A percentile compares a stretch with the other conserved stretches of the same genome.
Evolutionary conservation across 164 flowering plant species (phyloP).

Genomic region (Stephania cephalantha): DNA sequence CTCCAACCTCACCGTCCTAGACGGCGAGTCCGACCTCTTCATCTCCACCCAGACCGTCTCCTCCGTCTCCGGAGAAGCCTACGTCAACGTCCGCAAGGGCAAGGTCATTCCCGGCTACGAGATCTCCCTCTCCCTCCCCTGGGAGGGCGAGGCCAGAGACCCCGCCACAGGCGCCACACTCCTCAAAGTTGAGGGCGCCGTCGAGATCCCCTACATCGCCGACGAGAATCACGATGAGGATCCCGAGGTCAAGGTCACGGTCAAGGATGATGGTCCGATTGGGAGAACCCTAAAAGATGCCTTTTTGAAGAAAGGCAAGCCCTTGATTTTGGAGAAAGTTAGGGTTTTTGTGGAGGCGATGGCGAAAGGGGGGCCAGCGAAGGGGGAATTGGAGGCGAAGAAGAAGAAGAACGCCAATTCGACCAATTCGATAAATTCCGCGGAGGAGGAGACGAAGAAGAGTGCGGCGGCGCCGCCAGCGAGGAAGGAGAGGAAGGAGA

Average conservation of each 20-base stretch:
- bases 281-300: constrained; percentile 24
- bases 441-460: not conserved
- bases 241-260: constrained; percentile 35
- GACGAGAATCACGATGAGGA: constrained; percentile 94
- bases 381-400: constrained; percentile 76
- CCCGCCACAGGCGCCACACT: constrained; percentile 40
- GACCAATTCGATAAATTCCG: not conserved
- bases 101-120: constrained; percentile 97
- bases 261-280: constrained; percentile 72
- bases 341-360: constrained; percentile 68
- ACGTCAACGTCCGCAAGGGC: constrained; percentile 89
- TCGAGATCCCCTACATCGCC: constrained; percentile 82
- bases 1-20: constrained; percentile 41
- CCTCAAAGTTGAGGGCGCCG: constrained; percentile 50
- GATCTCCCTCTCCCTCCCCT: constrained; percentile 40
- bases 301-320: constrained; percentile 49
- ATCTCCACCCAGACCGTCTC: constrained; percentile 48
- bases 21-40: constrained; percentile 63
- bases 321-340: constrained; percentile 60
- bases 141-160: constrained; percentile 78
- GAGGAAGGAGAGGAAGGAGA: constrained; percentile 31
- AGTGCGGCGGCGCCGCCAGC: not conserved
- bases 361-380: constrained; percentile 90
- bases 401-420: constrained; percentile 19
- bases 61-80: constrained; percentile 83